phyloP scores from a whole-genome alignment of 108 stramenopile species.

The Nitzschia sp. region DNA sequence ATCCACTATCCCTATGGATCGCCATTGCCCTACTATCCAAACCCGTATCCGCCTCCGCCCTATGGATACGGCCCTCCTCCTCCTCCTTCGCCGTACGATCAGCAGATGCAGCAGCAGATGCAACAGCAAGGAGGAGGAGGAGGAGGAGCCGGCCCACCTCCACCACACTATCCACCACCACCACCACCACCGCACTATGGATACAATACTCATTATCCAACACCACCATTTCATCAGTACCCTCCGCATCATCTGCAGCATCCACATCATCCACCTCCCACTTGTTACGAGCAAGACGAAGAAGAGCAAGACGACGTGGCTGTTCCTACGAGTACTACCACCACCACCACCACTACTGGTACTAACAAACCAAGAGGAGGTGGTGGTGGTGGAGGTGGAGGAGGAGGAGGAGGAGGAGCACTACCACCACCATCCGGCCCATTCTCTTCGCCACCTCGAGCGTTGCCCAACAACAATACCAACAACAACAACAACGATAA shows the following conservation, averaged over 20 bases:
- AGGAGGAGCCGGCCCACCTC: too few relatives aligned
- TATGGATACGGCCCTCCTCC: not conserved
- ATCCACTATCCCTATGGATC: not conserved
- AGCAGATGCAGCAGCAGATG: too few relatives aligned
- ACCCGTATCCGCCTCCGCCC: constrained; percentile 3
- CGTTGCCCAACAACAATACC: not conserved
- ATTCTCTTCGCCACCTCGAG: not conserved
- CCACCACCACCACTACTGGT: not conserved
- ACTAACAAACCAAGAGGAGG: too few relatives aligned
- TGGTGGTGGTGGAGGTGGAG: not conserved
- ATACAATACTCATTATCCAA: too few relatives aligned
- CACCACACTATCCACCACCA: not conserved
- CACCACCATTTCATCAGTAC: not conserved
- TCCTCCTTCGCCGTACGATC: not conserved
- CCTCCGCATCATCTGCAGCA: not conserved
- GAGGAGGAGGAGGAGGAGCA: too few relatives aligned
- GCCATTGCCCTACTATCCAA: not conserved
- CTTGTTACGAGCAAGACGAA: not conserved
- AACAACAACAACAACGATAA: too few relatives aligned
- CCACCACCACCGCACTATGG: constrained; percentile 23
- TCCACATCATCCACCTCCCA: not conserved
- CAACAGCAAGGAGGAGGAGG: too few relatives aligned
- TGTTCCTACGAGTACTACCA: not conserved
- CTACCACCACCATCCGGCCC: too few relatives aligned
- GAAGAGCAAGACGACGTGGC: not conserved